A percentile compares a stretch with the other conserved stretches of the same genome.
phyloP scores from a whole-genome alignment of 1,284 basidiomycete species.

The Tremellales sp. region DNA sequence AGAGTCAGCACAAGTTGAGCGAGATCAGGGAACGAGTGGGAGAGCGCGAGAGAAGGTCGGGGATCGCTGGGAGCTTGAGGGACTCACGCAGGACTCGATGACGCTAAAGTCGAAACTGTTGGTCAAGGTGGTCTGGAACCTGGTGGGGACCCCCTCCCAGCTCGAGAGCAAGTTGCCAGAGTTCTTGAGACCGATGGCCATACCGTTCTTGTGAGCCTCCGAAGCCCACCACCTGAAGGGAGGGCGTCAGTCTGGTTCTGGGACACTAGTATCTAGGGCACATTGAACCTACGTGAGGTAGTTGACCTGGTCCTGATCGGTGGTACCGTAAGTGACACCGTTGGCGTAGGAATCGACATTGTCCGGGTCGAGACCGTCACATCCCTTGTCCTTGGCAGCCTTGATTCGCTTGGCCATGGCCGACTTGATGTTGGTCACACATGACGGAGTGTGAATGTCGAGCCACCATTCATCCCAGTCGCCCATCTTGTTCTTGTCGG shows the following conservation, averaged over 20 bases:
- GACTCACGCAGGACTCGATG: constrained; percentile 30
- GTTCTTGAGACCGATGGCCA: constrained; percentile 40
- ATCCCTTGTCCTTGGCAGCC: constrained; percentile 35
- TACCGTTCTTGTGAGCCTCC: constrained; percentile 12
- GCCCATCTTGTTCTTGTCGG: constrained; percentile 23
- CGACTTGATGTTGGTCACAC: constrained; percentile 21
- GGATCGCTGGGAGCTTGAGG: too few relatives aligned
- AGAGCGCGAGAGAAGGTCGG: not conserved
- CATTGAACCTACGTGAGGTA: constrained; percentile 24
- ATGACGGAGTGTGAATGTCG: constrained; percentile 23
- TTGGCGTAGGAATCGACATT: constrained; percentile 41
- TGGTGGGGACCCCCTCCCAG: constrained; percentile 6
- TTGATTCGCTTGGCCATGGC: constrained; percentile 30
- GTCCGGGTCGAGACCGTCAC: constrained; percentile 46
- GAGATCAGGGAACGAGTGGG: too few relatives aligned
- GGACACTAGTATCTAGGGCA: not conserved
- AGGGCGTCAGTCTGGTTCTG: not conserved
- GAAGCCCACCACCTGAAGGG: constrained; percentile 20
- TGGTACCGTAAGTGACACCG: constrained; percentile 22
- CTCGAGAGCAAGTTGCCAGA: constrained; percentile 24
- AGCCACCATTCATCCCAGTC: constrained; percentile 41
- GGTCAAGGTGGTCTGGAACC: constrained; percentile 7
- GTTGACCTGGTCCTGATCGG: constrained; percentile 26
- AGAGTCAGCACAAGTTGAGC: not conserved
- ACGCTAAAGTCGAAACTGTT: constrained; percentile 25